These are phyloP conservation scores for Guillardia theta DNA, from an alignment of 78 protist genomes.

Conservation along the genomic window DNA sequence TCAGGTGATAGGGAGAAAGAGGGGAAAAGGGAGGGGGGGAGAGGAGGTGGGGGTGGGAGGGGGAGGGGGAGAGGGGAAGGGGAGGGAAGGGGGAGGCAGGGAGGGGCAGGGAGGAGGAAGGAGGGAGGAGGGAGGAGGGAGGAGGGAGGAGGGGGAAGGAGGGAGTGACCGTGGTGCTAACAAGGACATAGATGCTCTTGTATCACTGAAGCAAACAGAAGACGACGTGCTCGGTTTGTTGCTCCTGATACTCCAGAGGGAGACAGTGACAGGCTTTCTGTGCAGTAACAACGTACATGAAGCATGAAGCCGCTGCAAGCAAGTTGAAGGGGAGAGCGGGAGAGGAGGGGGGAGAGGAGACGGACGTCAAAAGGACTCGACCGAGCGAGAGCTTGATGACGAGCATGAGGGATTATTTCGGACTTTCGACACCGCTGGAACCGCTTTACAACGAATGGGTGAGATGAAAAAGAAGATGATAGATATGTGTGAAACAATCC, in stretches of 20 bases:
- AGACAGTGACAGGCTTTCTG: too few relatives aligned
- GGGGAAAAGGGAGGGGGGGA: neutral
- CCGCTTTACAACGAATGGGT: neutral
- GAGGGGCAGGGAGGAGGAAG: neutral
- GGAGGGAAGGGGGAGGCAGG: neutral
- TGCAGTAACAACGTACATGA: too few relatives aligned
- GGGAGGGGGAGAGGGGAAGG: neutral
- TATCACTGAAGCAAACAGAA: too few relatives aligned
- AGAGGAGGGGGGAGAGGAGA: neutral
- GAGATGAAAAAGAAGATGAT: neutral
- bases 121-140: neutral
- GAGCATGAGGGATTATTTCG: neutral
- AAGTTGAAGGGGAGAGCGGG: neutral
- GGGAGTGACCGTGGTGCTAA: too few relatives aligned
- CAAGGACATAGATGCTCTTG: too few relatives aligned
- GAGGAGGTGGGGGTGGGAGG: too few relatives aligned
- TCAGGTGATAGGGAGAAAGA: neutral
- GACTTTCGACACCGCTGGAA: too few relatives aligned
- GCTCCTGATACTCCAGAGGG: too few relatives aligned
- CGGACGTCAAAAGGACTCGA: neutral
- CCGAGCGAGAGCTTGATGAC: neutral
- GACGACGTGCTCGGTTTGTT: too few relatives aligned
- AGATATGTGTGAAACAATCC: neutral
- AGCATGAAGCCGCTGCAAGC: too few relatives aligned
- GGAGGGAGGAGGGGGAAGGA: neutral